Base-by-base conservation (phyloP, 2,329 filamentous ascomycete species). In the Hymenoscyphus fraxineus region DNA sequence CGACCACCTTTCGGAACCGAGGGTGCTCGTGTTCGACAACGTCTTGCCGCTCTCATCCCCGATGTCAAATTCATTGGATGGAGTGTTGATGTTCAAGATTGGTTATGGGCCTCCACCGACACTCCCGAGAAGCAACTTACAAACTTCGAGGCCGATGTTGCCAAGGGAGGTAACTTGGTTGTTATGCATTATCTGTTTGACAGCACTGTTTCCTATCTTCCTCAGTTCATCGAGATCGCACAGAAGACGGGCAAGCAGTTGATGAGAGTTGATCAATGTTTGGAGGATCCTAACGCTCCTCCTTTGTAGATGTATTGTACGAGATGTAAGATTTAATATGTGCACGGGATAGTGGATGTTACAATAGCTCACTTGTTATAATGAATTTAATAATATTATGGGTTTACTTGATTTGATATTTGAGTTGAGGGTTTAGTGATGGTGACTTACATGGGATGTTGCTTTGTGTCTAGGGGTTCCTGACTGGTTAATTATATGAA, bases 61-160 rank as follows among this genome's bases (percentile, higher is more conserved):
- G 79, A 83, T 15, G 81, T 85, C 0, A 83, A 84, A 68, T 83
- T 90, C 55, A 82, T 89, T 60, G 86, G 85, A 74, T 90, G 88
- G 88, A 86, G 82, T 71, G 84, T 91, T 56, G 88, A 91, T 71
- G 84, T 90, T 39, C 85, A 90, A 78, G 88, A 91, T 73, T 90
- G 87, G 86, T 71, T 88, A 31, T 91, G 87, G 86, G 87, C 85
- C 1, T 77, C 82, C 72, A 82, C 80, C 0, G 71, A 77, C 55
- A 89, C 86, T 3, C 88, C 88, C 0, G 84, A 89, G 77, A 86
- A 86, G 71, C 88, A 90, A 76, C 77, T 89, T 15, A 84, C 85
- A 3, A 85, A 87, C 13, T 90, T 91, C 76, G 81, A 84, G 73
- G 80, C 83, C 3, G 86, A 88, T 72, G 80, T 90, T 2, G 78